These are phyloP conservation scores for Verticillium longisporum DNA, from an alignment of 2,329 filamentous ascomycete species.

Conservation along the genomic window DNA sequence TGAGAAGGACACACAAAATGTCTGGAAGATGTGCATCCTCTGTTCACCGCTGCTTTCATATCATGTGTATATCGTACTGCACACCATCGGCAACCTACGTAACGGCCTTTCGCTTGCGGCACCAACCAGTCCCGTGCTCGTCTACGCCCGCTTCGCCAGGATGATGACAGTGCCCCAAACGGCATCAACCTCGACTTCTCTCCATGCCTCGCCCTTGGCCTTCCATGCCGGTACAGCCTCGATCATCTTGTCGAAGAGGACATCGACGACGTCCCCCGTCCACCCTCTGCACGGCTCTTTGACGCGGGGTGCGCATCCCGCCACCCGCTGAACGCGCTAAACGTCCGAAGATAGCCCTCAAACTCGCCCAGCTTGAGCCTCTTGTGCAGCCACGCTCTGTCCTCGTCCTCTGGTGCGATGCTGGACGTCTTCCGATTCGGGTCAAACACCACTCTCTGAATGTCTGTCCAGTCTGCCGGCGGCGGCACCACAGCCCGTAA, in stretches of 20 bases:
- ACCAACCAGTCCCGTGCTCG: background rate
- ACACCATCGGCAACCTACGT: background rate
- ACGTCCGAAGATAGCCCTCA: constrained; percentile 56
- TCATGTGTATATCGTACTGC: background rate
- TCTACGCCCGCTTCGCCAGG: constrained; percentile 35
- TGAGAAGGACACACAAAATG: background rate
- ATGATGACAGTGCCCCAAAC: constrained; percentile 58
- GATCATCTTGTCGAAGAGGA: constrained; percentile 53
- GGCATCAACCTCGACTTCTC: constrained; percentile 44
- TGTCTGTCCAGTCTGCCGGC: constrained; percentile 40
- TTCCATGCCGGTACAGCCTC: constrained; percentile 46
- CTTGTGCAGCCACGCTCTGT: constrained; percentile 42
- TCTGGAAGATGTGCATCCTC: background rate
- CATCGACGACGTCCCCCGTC: constrained; percentile 56
- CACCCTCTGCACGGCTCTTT: constrained; percentile 44
- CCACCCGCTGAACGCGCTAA: constrained; percentile 54
- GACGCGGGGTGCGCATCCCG: constrained; percentile 43
- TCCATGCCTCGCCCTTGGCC: constrained; percentile 39
- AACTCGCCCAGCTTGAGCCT: constrained; percentile 48
- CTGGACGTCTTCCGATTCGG: constrained; percentile 35
- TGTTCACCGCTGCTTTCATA: background rate
- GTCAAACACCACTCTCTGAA: constrained; percentile 50
- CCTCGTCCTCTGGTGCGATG: constrained; percentile 17
- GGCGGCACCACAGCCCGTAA: constrained; percentile 47
- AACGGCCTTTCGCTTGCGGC: constrained; percentile 20